Evolutionary conservation across 169 alveolate genomes (phyloP).

Genomic region (Eimeria zaria): DNA sequence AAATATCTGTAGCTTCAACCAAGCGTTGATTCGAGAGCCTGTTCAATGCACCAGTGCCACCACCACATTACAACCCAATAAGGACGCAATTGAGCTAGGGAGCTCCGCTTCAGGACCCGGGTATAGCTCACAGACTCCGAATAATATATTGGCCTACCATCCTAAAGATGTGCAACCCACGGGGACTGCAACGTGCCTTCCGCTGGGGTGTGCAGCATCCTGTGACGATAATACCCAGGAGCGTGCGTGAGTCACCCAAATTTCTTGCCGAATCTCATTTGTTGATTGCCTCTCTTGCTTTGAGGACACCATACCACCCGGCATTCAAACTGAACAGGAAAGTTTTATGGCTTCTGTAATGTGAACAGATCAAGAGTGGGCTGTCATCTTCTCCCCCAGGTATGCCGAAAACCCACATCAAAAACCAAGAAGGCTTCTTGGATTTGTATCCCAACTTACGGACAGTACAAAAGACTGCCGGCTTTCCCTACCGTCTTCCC

Average conservation of each 20-base stretch:
- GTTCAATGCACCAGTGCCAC: background rate
- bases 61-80: background rate
- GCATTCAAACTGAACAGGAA: background rate
- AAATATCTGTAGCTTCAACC: background rate
- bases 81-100: background rate
- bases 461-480: background rate
- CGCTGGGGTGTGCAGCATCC: background rate
- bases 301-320: background rate
- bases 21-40: background rate
- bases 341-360: background rate
- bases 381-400: slow-evolving; percentile 9
- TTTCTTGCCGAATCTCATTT: background rate
- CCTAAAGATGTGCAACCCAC: background rate
- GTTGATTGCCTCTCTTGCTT: background rate
- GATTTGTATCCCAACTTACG: background rate
- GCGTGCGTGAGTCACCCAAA: slow-evolving; percentile 75
- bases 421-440: background rate
- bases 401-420: background rate
- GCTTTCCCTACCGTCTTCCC: background rate
- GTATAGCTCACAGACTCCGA: background rate
- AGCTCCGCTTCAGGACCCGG: background rate
- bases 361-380: slow-evolving; percentile 28
- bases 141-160: background rate
- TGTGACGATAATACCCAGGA: slow-evolving; percentile 22
- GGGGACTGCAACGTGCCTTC: slow-evolving; percentile 1